Evolutionary conservation across 2,329 filamentous ascomycete species (phyloP).

Genomic region (Colletotrichum musicola): DNA sequence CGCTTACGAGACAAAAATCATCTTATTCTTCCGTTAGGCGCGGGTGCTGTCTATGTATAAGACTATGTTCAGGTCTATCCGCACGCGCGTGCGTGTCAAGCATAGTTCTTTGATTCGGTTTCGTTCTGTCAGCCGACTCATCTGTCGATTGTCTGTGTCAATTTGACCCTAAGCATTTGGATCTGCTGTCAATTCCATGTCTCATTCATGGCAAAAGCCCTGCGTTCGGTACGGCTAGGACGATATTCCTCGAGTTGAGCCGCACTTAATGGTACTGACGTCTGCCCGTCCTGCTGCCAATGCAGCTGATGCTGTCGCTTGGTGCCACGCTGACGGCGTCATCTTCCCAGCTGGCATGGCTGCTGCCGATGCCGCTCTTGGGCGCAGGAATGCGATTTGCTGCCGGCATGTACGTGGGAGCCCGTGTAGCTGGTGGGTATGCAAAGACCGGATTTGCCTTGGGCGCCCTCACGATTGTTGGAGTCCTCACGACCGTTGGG

Average conservation of each 20-base stretch:
- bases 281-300: constrained; percentile 58
- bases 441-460: constrained; percentile 27
- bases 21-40: too few species aligned
- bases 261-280: constrained; percentile 44
- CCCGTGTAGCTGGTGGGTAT: constrained; percentile 41
- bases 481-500: constrained; percentile 3
- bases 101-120: not conserved
- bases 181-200: too few species aligned
- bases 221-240: not conserved
- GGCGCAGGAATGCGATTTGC: constrained; percentile 55
- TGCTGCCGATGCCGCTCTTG: constrained; percentile 55
- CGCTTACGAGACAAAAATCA: too few species aligned
- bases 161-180: too few species aligned
- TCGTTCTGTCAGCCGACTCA: constrained; percentile 16
- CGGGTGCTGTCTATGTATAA: too few species aligned
- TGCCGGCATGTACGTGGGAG: constrained; percentile 44
- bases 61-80: not conserved
- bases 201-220: too few species aligned
- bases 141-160: not conserved
- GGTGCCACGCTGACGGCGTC: constrained; percentile 68
- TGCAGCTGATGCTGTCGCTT: constrained; percentile 72
- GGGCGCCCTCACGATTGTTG: constrained; percentile 20
- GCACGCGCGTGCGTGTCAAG: not conserved
- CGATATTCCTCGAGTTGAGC: not conserved
- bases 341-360: constrained; percentile 58